A percentile compares a stretch with the other conserved stretches of the same genome.
These are phyloP conservation scores for Neofusicoccum laricinum DNA, from an alignment of 2,329 filamentous ascomycete species.

Conservation along the genomic window DNA sequence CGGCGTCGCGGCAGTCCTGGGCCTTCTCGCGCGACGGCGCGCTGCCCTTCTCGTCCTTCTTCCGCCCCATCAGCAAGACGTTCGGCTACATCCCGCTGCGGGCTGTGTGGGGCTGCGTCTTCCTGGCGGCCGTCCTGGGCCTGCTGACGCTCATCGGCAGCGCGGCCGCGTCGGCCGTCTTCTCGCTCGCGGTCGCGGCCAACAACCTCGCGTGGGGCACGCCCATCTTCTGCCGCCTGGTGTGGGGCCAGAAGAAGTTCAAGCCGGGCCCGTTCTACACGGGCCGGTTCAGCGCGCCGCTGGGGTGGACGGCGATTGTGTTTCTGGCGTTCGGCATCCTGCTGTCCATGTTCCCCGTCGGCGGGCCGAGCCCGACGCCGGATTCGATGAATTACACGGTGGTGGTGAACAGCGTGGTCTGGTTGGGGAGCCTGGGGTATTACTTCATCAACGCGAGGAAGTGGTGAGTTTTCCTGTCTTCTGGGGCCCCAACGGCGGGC, in stretches of 20 bases:
- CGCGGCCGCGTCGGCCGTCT: conserved; percentile 58
- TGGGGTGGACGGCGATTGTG: conserved; percentile 53
- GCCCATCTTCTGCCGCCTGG: conserved; percentile 57
- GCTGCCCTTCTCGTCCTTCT: conserved; percentile 58
- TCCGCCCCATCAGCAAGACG: conserved; percentile 53
- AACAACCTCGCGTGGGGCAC: conserved; percentile 61
- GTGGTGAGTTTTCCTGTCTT: conserved; percentile 34
- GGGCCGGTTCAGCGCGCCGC: conserved; percentile 50
- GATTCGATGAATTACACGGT: conserved; percentile 62
- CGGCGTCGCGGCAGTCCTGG: conserved; percentile 60
- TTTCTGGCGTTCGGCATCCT: conserved; percentile 57
- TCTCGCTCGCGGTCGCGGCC: conserved; percentile 58
- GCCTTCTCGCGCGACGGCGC: conserved; percentile 63
- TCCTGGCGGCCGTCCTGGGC: conserved; percentile 53
- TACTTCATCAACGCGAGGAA: conserved; percentile 57
- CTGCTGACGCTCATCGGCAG: conserved; percentile 57
- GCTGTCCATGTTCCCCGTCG: conserved; percentile 58
- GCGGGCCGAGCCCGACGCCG: conserved; percentile 51
- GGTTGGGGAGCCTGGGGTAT: conserved; percentile 56
- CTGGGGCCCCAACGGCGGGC: too few species aligned
- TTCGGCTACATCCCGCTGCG: conserved; percentile 59
- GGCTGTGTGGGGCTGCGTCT: conserved; percentile 54
- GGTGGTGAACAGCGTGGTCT: conserved; percentile 59
- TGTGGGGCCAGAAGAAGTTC: conserved; percentile 59
- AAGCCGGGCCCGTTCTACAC: conserved; percentile 60